Base-by-base conservation (phyloP, 2,329 filamentous ascomycete genomes). In the Xylaria polymorpha region DNA sequence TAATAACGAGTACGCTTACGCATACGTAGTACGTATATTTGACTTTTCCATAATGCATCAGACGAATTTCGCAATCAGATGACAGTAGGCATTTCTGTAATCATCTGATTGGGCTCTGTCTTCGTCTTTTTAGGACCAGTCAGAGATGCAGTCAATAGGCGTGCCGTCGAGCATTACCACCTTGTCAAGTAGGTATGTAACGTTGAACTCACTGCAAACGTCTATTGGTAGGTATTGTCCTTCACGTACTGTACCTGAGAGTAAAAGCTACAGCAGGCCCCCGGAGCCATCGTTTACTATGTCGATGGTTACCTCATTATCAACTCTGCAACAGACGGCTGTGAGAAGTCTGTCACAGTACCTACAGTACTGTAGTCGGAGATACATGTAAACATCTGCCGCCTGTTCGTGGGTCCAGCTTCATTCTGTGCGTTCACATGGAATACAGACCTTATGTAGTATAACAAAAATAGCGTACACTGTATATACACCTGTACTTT, bases 31-130 rank as follows among this genome's bases (percentile, higher is more conserved):
- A 29, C 25, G 9, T 18, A 29, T 37, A 29, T 61, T 61, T 56
- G 50, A 44, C n/a, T 61, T 65, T 50, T 43, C 25, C 25, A n/a
- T 32, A 15, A 44, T 12, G 25, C 4, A 29, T 29, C 25, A 61
- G 41, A 41, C 50, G 50, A 58, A 61, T 32, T 35, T 29, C 18
- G 44, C 62, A 61, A 25, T 50, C n/a, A 14, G 32, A 64, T 60
- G 57, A 39, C 65, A 58, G 29, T 43, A 39, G 29, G 35, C 39
- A 22, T 48, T 39, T 20, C 18, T 64, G 25, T 32, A 48, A 60
- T 58, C 46, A 51, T 59, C 37, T 46, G 20, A 41, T 58, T 61
- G 37, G 50, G 41, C n/a, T 46, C 51, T 25, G 51, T 18, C n/a
- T 29, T 55, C 9, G 25, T 20, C 39, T 44, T 59, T 35, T 32